These are phyloP conservation scores for Lagenidium giganteum DNA, from an alignment of 352 stramenopile genomes.

Conservation along the genomic window DNA sequence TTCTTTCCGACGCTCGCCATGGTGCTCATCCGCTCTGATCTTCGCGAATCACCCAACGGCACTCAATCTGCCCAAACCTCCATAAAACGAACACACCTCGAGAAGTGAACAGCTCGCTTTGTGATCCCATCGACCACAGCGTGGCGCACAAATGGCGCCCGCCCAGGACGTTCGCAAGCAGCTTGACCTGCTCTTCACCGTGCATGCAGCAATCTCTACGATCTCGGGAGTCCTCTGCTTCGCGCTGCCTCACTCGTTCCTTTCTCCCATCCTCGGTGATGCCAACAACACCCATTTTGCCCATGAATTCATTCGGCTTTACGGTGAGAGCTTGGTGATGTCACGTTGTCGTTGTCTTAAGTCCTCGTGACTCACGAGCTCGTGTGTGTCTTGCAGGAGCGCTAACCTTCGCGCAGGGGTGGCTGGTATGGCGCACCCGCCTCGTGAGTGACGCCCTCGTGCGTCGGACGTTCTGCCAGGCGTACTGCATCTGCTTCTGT, in stretches of 20 bases:
- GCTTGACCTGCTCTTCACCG: conserved; percentile 78
- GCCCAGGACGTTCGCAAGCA: conserved; percentile 67
- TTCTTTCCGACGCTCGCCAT: too few species aligned
- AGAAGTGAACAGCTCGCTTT: not conserved
- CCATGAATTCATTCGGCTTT: conserved; percentile 85
- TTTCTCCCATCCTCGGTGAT: conserved; percentile 68
- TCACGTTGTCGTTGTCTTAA: too few species aligned
- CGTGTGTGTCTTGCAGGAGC: conserved; percentile 29
- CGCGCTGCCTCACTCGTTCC: conserved; percentile 75
- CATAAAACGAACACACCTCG: too few species aligned
- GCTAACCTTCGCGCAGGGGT: conserved; percentile 77
- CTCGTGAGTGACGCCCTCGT: conserved; percentile 83
- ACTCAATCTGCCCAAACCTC: too few species aligned
- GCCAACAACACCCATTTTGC: conserved; percentile 77
- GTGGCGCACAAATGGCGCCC: too few species aligned
- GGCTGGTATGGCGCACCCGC: conserved; percentile 82
- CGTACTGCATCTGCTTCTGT: conserved; percentile 84
- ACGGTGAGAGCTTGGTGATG: too few species aligned
- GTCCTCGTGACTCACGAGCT: not conserved
- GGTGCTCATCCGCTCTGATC: too few species aligned
- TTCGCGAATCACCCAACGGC: too few species aligned
- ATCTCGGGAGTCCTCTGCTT: conserved; percentile 65
- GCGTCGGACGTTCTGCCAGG: conserved; percentile 84
- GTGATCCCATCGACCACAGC: not conserved
- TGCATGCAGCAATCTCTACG: conserved; percentile 67